Conservation (phyloP, 2,329 filamentous ascomycete genomes). For the Penicillium palitans region DNA sequence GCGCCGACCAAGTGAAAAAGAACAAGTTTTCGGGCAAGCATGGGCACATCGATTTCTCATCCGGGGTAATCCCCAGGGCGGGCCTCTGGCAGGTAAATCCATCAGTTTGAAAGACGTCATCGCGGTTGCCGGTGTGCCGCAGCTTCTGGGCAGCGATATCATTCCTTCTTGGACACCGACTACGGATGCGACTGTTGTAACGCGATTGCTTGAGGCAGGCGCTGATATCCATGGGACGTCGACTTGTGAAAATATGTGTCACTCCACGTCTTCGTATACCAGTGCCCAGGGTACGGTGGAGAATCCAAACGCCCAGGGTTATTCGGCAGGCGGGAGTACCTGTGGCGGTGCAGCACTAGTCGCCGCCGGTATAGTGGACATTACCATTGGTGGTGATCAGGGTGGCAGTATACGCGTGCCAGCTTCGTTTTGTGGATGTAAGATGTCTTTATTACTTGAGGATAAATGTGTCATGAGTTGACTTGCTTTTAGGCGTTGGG, state of each 20-base stretch:
- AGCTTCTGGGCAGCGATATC: constrained; percentile 55
- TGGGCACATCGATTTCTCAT: constrained; percentile 56
- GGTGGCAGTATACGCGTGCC: constrained; percentile 37
- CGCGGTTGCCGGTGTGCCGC: constrained; percentile 55
- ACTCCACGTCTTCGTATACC: constrained; percentile 32
- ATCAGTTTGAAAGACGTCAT: constrained; percentile 58
- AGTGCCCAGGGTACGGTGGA: constrained; percentile 32
- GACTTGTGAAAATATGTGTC: constrained; percentile 56
- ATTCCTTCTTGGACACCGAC: constrained; percentile 53
- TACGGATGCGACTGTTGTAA: constrained; percentile 57
- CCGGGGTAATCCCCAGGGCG: constrained; percentile 31
- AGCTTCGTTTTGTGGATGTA: constrained; percentile 47
- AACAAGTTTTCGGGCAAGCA: constrained; percentile 51
- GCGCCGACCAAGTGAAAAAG: constrained; percentile 40
- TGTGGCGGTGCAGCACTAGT: constrained; percentile 33
- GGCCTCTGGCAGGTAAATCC: constrained; percentile 45
- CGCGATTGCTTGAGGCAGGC: constrained; percentile 52
- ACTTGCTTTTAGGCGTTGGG: constrained; percentile 35
- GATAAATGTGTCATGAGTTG: not conserved
- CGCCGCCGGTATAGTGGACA: constrained; percentile 27
- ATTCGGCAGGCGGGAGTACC: constrained; percentile 33
- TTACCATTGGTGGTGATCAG: constrained; percentile 37
- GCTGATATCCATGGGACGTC: constrained; percentile 53
- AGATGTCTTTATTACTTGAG: not conserved
- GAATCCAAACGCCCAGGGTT: constrained; percentile 31